Percentiles rank a stretch among this genome's conserved stretches.
phyloP scores from a whole-genome alignment of 352 stramenopile genomes.

The Phytophthora pisi region DNA sequence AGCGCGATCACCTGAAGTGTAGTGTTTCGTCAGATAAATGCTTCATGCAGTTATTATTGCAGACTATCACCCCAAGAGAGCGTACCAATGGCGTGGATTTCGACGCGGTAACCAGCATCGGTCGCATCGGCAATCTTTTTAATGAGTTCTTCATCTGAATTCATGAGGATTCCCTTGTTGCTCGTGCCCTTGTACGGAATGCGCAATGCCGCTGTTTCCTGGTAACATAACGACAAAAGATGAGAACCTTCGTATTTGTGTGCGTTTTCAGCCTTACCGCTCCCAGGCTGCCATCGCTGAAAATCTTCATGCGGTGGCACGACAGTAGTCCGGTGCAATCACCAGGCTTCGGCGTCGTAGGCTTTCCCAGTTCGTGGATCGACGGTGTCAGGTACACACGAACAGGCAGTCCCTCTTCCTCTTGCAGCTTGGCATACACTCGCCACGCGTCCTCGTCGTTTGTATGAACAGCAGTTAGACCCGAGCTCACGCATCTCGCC shows the following conservation, averaged over 20 bases:
- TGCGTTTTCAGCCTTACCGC: conserved; percentile 42
- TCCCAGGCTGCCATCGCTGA: conserved; percentile 87
- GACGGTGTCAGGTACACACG: conserved; percentile 82
- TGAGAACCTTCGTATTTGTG: background rate
- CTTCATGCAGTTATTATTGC: background rate
- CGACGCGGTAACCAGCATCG: conserved; percentile 69
- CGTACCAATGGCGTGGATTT: conserved; percentile 90
- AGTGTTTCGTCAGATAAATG: conserved; percentile 7
- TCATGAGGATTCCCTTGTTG: conserved; percentile 86
- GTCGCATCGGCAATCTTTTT: conserved; percentile 68
- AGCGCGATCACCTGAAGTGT: conserved; percentile 57
- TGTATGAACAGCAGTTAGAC: conserved; percentile 87
- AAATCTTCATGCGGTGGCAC: conserved; percentile 90
- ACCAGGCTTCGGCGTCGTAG: conserved; percentile 43
- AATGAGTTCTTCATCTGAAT: conserved; percentile 66
- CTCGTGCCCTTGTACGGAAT: conserved; percentile 64
- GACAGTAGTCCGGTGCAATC: conserved; percentile 60
- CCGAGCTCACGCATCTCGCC: conserved; percentile 68
- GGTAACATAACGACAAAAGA: background rate
- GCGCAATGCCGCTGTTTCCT: conserved; percentile 87
- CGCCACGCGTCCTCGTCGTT: conserved; percentile 84
- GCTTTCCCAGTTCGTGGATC: conserved; percentile 67
- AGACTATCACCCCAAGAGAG: background rate
- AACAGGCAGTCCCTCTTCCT: conserved; percentile 54
- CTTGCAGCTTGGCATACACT: conserved; percentile 83